phyloP scores from a whole-genome alignment of 2,329 filamentous ascomycete species.

The Fragosphaeria purpurea region DNA sequence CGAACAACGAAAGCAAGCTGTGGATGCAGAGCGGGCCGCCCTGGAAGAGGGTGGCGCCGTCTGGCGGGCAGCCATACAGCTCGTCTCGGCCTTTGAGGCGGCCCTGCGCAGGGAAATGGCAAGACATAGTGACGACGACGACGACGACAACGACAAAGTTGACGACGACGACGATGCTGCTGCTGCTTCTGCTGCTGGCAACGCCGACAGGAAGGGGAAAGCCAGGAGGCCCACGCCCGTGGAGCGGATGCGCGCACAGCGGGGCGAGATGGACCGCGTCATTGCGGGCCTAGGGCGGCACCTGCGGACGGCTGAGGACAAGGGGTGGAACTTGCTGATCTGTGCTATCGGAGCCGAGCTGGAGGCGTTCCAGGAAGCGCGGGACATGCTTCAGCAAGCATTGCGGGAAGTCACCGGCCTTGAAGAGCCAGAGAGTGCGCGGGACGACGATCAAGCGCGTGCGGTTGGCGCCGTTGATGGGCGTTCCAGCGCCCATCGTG shows the following conservation, averaged over 20 bases:
- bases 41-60: slow-evolving; percentile 56
- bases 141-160: slow-evolving; percentile 13
- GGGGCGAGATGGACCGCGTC: slow-evolving; percentile 46
- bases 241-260: slow-evolving; percentile 26
- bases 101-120: slow-evolving; percentile 47
- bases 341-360: slow-evolving; percentile 61
- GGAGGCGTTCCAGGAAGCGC: slow-evolving; percentile 23
- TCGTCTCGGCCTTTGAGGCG: slow-evolving; percentile 56
- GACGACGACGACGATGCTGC: slow-evolving; percentile 9
- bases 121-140: too few species aligned
- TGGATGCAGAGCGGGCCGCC: slow-evolving; percentile 52
- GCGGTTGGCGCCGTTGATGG: neutral
- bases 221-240: slow-evolving; percentile 5
- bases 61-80: slow-evolving; percentile 53
- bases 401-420: slow-evolving; percentile 19
- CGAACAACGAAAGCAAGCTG: slow-evolving; percentile 41
- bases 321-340: slow-evolving; percentile 64
- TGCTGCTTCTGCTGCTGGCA: neutral
- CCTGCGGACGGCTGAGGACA: slow-evolving; percentile 44
- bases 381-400: slow-evolving; percentile 19
- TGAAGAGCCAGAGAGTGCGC: slow-evolving; percentile 7
- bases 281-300: slow-evolving; percentile 45
- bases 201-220: slow-evolving; percentile 20
- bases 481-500: neutral
- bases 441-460: slow-evolving; percentile 13